Base-by-base conservation (phyloP, 1,284 basidiomycete species). In the Ustilago bromivora region DNA sequence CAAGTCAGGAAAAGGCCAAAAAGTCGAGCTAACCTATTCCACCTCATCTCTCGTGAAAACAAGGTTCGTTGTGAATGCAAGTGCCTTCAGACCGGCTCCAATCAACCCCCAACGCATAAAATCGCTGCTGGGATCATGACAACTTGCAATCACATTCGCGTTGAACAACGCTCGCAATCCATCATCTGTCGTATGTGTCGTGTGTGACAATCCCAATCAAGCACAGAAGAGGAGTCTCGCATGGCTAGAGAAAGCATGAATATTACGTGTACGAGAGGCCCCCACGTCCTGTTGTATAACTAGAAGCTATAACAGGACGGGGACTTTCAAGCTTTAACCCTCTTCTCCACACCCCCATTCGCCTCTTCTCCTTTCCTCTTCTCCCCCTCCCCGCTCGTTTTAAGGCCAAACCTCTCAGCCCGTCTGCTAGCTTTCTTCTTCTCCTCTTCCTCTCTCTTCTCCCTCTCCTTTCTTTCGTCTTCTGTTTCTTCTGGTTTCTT, bases 321-420 rank as follows among this genome's bases (percentile, higher is more conserved):
- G 11, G 3, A n/a, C 47, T 13, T 49, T 51, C 49, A 64, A 17
- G 59, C 53, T 38, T 60, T 71, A 47, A 70, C 40, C 65, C 63
- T 70, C 64, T 70, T 67, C 34, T 57, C 66, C 28, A 11, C 47
- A 4, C 17, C 59, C 4, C 34, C 41, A 3, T 47, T 56, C 28
- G 11, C 53, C 2, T 56, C 67, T 12, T 80, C 46, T 40, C 71
- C 67, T 28, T 71, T 66, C 67, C 81, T 82, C 58, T 61, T 72
- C 35, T 80, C 76, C 32, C 67, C 75, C 31, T 79, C 79, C 7
- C 23, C 53, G 4, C 41, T 35, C 31, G 15, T 34, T 7, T 28
- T 46, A 13, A 81, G 6, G 0, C 82, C 82, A 52, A 84, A 84
- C 12, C 82, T 70, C 61, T 84, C 80, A 0, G 81, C 81, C 1